Evolutionary conservation across 768 basidiomycete species (phyloP).

Genomic region (Leccinum broughii): DNA sequence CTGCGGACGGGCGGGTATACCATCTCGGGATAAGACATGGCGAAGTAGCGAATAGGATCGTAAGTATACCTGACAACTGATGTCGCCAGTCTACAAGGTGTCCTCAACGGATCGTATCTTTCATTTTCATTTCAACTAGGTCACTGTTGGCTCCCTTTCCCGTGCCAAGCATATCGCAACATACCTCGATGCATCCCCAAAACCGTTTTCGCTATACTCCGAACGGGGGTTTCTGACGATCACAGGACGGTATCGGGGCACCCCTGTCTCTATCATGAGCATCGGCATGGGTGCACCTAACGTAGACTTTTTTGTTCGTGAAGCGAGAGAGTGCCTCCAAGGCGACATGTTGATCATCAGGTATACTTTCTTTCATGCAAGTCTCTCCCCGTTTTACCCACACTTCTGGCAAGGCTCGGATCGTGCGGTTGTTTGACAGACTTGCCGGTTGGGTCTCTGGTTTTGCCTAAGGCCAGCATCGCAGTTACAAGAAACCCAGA

Average conservation of each 20-base stretch:
- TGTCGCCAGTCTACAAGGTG: neutral
- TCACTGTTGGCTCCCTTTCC: constrained; percentile 74
- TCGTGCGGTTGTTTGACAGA: constrained; percentile 75
- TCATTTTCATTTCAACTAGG: constrained; percentile 37
- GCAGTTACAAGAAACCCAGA: constrained; percentile 74
- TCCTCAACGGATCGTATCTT: constrained; percentile 2
- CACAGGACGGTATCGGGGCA: constrained; percentile 62
- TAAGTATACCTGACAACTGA: constrained; percentile 33
- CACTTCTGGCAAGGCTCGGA: constrained; percentile 54
- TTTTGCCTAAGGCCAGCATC: constrained; percentile 68
- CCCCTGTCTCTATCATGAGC: constrained; percentile 70
- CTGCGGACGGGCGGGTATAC: constrained; percentile 72
- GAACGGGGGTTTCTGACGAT: constrained; percentile 78
- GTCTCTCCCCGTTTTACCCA: neutral
- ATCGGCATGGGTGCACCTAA: constrained; percentile 86
- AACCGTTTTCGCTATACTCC: constrained; percentile 61
- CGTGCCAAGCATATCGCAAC: constrained; percentile 62
- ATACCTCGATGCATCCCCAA: constrained; percentile 58
- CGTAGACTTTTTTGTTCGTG: constrained; percentile 84
- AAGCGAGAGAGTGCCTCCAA: constrained; percentile 69
- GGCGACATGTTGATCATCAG: constrained; percentile 60
- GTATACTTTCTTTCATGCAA: constrained; percentile 27
- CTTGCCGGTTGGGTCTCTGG: constrained; percentile 73
- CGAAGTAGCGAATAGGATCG: constrained; percentile 80
- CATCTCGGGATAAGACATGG: constrained; percentile 75